A percentile compares a stretch with the other conserved stretches of the same genome.
These are phyloP conservation scores for Kwoniella botswanensis DNA, from an alignment of 768 basidiomycete species.

Conservation along the genomic window DNA sequence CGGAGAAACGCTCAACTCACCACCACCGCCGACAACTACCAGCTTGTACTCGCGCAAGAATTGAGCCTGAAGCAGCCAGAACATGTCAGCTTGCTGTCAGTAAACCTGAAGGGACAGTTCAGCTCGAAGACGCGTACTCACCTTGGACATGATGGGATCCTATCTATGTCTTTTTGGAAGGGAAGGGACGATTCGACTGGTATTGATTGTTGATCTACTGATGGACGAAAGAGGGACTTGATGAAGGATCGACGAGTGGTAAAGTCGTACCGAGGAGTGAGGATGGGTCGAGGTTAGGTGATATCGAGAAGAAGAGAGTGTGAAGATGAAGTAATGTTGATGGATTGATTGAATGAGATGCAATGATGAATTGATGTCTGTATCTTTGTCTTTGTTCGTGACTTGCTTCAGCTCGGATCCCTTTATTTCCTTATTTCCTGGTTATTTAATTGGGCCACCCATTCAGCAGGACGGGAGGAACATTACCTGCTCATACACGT, in stretches of 20 bases:
- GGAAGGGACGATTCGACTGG: not conserved
- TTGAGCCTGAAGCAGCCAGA: conserved; percentile 50
- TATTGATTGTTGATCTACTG: not conserved
- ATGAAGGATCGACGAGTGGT: not conserved
- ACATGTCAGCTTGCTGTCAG: not conserved
- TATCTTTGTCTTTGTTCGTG: conserved; percentile 5
- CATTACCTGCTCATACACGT: not conserved
- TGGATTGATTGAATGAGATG: not conserved
- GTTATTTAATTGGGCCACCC: not conserved
- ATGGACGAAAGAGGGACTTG: not conserved
- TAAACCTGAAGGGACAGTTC: not conserved
- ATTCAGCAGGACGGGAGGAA: not conserved
- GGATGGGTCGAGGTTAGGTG: not conserved
- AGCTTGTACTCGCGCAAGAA: conserved; percentile 94
- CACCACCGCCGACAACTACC: conserved; percentile 97
- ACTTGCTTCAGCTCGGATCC: not conserved
- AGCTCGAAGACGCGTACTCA: conserved; percentile 10
- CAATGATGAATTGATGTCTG: conserved; percentile 4
- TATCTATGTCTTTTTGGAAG: not conserved
- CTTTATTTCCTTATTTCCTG: not conserved
- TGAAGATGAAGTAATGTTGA: conserved; percentile 12
- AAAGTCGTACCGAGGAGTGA: not conserved
- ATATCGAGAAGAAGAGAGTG: not conserved
- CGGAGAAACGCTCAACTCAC: conserved; percentile 59
- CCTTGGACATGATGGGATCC: conserved; percentile 16